Evolutionary conservation across 2,329 filamentous ascomycete genomes (phyloP).

Genomic region (Verticillium albo-atrum): DNA sequence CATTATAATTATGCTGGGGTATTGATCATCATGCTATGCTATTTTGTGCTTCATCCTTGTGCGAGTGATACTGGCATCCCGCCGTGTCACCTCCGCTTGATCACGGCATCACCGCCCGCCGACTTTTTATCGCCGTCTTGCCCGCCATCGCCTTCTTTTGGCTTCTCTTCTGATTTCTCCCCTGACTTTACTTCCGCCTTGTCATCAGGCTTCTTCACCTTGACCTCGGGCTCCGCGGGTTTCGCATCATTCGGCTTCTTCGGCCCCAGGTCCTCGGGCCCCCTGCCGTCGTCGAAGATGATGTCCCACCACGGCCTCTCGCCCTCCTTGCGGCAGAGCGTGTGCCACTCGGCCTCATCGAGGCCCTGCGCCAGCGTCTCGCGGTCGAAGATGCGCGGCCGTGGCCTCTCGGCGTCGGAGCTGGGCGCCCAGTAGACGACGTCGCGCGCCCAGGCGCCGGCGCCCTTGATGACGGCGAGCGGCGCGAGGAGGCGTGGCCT

Average conservation of each 20-base stretch:
- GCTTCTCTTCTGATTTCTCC: not conserved
- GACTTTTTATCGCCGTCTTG: not conserved
- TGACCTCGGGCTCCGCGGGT: not conserved
- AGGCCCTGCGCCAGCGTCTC: conserved; percentile 2
- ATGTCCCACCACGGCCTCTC: conserved; percentile 23
- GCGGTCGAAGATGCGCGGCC: conserved; percentile 5
- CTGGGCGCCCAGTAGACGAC: conserved; percentile 19
- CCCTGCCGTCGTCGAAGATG: conserved; percentile 22
- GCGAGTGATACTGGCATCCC: not conserved
- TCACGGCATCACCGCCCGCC: not conserved
- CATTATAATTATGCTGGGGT: not conserved
- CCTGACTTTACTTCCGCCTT: not conserved
- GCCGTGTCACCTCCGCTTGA: not conserved
- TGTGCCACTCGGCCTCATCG: conserved; percentile 8
- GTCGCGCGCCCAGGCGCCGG: conserved; percentile 3
- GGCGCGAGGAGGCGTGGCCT: conserved; percentile 3
- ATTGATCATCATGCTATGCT: not conserved
- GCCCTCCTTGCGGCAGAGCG: conserved; percentile 17
- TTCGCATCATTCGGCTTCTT: not conserved
- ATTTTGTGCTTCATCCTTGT: not conserved
- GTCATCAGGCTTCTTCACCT: not conserved
- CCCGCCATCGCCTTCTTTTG: not conserved
- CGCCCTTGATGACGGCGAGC: conserved; percentile 12
- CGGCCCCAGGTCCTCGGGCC: not conserved
- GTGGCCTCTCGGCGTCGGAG: conserved; percentile 2